Percentiles rank a stretch among this genome's conserved stretches.
These are phyloP conservation scores for Diutina pseudorugosa DNA, from an alignment of 1,139 yeast genomes.

Conservation along the genomic window DNA sequence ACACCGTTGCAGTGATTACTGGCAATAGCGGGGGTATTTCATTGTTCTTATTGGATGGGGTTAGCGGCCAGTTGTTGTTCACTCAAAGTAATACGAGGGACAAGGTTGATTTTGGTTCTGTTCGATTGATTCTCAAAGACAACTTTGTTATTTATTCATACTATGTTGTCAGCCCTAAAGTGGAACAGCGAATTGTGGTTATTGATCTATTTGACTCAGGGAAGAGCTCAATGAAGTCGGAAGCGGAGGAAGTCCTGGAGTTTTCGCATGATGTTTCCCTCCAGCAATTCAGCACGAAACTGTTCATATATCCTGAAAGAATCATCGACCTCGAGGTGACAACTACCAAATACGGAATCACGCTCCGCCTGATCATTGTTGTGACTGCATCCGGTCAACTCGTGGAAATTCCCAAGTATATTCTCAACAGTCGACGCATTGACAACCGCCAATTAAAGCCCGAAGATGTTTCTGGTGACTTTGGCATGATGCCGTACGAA, in stretches of 20 bases:
- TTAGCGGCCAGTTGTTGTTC: slow-evolving; percentile 55
- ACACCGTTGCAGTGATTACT: slow-evolving; percentile 46
- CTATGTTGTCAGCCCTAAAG: slow-evolving; percentile 36
- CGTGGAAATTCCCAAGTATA: slow-evolving; percentile 56
- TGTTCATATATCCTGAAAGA: slow-evolving; percentile 51
- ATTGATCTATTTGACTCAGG: slow-evolving; percentile 72
- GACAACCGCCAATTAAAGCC: slow-evolving; percentile 39
- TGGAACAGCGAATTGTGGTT: slow-evolving; percentile 51
- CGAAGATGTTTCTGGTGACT: slow-evolving; percentile 47
- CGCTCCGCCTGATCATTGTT: slow-evolving; percentile 55
- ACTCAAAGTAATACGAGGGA: slow-evolving; percentile 31
- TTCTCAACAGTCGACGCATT: slow-evolving; percentile 51
- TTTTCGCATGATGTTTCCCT: slow-evolving; percentile 19
- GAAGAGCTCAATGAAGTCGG: slow-evolving; percentile 6
- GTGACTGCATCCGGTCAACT: slow-evolving; percentile 52
- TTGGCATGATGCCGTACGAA: slow-evolving; percentile 51
- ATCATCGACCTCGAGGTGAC: slow-evolving; percentile 44
- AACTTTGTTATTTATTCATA: slow-evolving; percentile 74
- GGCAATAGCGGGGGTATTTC: slow-evolving; percentile 12
- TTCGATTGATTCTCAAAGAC: slow-evolving; percentile 60
- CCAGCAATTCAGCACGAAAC: slow-evolving; percentile 21
- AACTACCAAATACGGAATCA: slow-evolving; percentile 59
- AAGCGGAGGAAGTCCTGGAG: background rate
- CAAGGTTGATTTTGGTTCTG: slow-evolving; percentile 11
- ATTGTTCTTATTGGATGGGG: slow-evolving; percentile 48